Conservation (phyloP, 148 eudicot genomes). For the Suaeda aralocaspica region DNA sequence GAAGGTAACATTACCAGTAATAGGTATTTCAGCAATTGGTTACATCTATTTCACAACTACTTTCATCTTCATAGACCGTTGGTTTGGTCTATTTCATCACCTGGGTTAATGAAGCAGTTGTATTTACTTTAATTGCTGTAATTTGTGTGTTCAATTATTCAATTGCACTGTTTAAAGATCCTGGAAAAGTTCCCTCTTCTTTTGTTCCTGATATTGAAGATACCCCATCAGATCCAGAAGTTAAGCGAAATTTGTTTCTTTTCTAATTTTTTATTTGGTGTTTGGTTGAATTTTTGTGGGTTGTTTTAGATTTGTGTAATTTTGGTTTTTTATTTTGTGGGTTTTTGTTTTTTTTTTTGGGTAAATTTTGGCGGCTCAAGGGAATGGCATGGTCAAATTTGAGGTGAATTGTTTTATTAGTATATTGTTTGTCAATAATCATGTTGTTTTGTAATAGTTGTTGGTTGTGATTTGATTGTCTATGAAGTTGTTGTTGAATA, state of each 20-base stretch:
- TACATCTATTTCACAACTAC: conserved; percentile 67
- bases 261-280: background rate
- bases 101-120: conserved; percentile 71
- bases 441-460: background rate
- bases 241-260: conserved; percentile 95
- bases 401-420: conserved; percentile 22
- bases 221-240: conserved; percentile 59
- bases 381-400: conserved; percentile 18
- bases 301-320: conserved; percentile 12
- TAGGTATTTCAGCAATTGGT: conserved; percentile 41
- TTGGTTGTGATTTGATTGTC: background rate
- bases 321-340: background rate
- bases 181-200: conserved; percentile 75
- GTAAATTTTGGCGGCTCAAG: conserved; percentile 9
- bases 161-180: conserved; percentile 62
- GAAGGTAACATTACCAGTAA: conserved; percentile 57
- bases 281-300: background rate
- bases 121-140: conserved; percentile 51
- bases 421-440: background rate
- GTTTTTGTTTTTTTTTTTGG: no score
- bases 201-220: conserved; percentile 84
- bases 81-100: conserved; percentile 89
- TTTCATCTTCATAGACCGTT: conserved; percentile 66
- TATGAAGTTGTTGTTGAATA: background rate
- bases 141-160: conserved; percentile 52